Base-by-base conservation (phyloP, 2,329 filamentous ascomycete species). In the Diaporthe destruens region DNA sequence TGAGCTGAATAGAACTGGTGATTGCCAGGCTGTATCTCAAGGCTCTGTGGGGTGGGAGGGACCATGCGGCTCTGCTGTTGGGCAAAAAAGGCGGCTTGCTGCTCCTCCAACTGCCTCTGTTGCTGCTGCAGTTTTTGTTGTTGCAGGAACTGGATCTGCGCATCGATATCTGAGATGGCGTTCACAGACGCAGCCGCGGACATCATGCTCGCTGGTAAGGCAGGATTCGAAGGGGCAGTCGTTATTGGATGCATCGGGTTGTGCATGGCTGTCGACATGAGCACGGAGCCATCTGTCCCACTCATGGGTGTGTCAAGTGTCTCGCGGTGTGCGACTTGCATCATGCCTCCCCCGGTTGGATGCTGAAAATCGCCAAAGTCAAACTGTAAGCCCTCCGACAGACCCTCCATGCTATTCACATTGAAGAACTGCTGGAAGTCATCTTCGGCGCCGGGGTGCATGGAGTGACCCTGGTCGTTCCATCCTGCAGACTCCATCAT, bases 21-120 rank as follows among this genome's bases (percentile, higher is more conserved):
- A 77, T 79, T 88, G 75, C 83, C 89, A 78, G 84, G 88, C 80
- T 92, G 91, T 82, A 96, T 89, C 78, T 96, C 93, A 34, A 94
- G 87, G 79, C 94, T 96, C 80, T 93, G 94, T 0, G 94, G 94
- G 18, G 94, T 96, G 2, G 93, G 93, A 7, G 94, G 94, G 9
- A 94, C 89, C 68, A 92, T 90, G 73, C 87, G 86, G 75, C 86
- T 87, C 73, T 88, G 85, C 67, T 82, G 87, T 71, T 82, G 87
- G 11, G 84, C 80, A 77, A 87, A 91, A 78, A 87, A 89, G 70
- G 86, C 87, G 16, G 82, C 85, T 57, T 86, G 87, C 74, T 91
- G 88, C 77, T 91, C 88, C 67, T 88, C 85, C 20, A 89, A 79
- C 75, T 89, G 87, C 69, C 87, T 85, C 76, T 89, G 88, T 78